Percentiles rank a stretch among this genome's conserved stretches.
Evolutionary conservation across 331 rosid genomes (phyloP).

Genomic region (Acacia pycnantha): DNA sequence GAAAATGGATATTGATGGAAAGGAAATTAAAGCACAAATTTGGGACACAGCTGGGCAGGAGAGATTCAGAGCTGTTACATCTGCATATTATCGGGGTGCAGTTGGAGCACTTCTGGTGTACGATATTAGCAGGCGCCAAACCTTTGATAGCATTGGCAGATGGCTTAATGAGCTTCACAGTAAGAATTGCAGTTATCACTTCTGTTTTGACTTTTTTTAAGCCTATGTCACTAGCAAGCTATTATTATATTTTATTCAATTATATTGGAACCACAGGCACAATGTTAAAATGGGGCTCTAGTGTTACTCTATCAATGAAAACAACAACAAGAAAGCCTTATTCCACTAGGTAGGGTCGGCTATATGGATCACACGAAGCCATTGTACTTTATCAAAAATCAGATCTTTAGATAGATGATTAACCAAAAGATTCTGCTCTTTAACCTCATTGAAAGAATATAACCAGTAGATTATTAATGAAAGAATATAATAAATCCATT

Average conservation of each 20-base stretch:
- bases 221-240: not conserved
- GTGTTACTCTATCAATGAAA: not conserved
- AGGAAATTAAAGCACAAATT: conserved; percentile 92
- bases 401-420: too few species aligned
- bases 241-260: not conserved
- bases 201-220: conserved; percentile 12
- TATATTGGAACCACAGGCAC: not conserved
- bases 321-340: too few species aligned
- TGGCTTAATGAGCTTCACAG: conserved; percentile 96
- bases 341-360: too few species aligned
- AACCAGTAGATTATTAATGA: too few species aligned
- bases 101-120: conserved; percentile 94
- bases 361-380: too few species aligned
- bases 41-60: conserved; percentile 99
- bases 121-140: conserved; percentile 84
- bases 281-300: not conserved
- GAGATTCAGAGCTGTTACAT: conserved; percentile 65
- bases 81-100: conserved; percentile 93
- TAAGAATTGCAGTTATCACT: conserved; percentile 42
- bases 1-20: conserved; percentile 79
- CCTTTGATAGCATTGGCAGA: conserved; percentile 86
- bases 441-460: too few species aligned
- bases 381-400: too few species aligned
- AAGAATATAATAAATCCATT: not conserved
- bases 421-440: too few species aligned